Conservation (phyloP, 2,329 filamentous ascomycete species). For the Catunica adiposa region DNA sequence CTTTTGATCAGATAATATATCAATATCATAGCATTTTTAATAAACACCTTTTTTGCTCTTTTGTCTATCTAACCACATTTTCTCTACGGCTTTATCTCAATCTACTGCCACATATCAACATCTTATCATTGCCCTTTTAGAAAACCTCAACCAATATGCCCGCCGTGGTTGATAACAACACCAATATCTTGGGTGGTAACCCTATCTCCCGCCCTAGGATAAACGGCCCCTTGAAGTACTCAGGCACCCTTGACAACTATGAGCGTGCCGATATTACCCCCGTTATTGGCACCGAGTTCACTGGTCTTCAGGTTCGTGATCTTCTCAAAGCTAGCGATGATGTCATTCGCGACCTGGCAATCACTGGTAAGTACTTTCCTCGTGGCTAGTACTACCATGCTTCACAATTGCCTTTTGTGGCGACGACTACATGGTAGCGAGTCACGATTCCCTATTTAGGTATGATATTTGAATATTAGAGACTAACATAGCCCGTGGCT, state of each 20-base stretch:
- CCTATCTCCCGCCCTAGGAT: constrained; percentile 6
- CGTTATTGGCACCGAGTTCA: constrained; percentile 38
- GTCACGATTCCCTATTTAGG: background rate
- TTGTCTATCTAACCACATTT: too few relatives aligned
- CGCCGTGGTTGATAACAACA: background rate
- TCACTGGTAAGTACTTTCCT: constrained; percentile 31
- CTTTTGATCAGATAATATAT: too few relatives aligned
- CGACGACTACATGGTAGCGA: too few relatives aligned
- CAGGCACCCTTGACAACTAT: constrained; percentile 27
- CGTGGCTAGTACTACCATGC: background rate
- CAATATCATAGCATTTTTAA: too few relatives aligned
- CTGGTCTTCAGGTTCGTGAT: constrained; percentile 30
- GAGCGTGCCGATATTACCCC: constrained; percentile 34
- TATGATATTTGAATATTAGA: background rate
- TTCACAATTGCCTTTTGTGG: too few relatives aligned
- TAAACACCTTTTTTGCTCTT: too few relatives aligned
- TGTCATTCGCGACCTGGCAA: constrained; percentile 41
- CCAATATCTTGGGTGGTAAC: constrained; percentile 10
- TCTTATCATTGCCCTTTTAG: too few relatives aligned
- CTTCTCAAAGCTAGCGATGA: constrained; percentile 37
- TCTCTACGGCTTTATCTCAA: too few relatives aligned
- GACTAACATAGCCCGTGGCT: background rate
- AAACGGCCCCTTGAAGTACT: constrained; percentile 20
- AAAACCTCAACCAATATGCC: constrained; percentile 12
- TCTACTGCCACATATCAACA: too few relatives aligned